Base-by-base conservation (phyloP, 805 yeast species). In the Candida methanosorbosa region DNA sequence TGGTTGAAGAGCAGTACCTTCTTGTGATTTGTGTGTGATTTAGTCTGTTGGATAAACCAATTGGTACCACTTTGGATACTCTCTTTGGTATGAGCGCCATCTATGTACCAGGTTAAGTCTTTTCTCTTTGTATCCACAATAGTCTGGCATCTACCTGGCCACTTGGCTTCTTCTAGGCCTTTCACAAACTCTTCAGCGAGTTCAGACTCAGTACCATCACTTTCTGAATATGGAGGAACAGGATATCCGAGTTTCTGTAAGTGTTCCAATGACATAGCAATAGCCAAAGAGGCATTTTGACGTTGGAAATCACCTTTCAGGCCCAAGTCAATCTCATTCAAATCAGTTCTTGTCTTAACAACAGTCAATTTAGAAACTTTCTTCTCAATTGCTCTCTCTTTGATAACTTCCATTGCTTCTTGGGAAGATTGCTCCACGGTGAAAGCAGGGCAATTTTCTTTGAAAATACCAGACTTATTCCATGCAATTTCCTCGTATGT, bases 111-210 rank as follows among this genome's bases (percentile, higher is more conserved):
- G n/a, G 70, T 72, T 14, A 80, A 58, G 3, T 59, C 54, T 18
- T 63, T 61, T 13, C 61, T 57, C 18, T 64, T 63, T 3, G 38
- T 11, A 18, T 62, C 68, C 5, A 46, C 40, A 21, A 85, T 57
- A 2, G 75, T 67, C 59, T 94, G 97, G 48, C 97, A 90, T 46
- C 99, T 68, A 1, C 99, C 99, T n/a, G 92, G 92, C 96, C 97
- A 92, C 30, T 66, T 61, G 1, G 94, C 82, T 2, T 58, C 38
- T 34, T 67, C 74, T 26, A 90, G 63, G 3, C 96, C 97, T 13
- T 47, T 45, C 4, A 63, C 41, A 37, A 80, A 73, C 42, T 62
- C 57, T 12, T 58, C 62, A 1, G 83, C 81, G 27, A 79, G 56
- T 8, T 39, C 43, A 12, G 46, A 48, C 5, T 45, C 36, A 9